Evolutionary conservation across 2,329 filamentous ascomycete genomes (phyloP), one percentile per base, ranked within the genome.

Genomic region (Diaporthe longicolla): DNA sequence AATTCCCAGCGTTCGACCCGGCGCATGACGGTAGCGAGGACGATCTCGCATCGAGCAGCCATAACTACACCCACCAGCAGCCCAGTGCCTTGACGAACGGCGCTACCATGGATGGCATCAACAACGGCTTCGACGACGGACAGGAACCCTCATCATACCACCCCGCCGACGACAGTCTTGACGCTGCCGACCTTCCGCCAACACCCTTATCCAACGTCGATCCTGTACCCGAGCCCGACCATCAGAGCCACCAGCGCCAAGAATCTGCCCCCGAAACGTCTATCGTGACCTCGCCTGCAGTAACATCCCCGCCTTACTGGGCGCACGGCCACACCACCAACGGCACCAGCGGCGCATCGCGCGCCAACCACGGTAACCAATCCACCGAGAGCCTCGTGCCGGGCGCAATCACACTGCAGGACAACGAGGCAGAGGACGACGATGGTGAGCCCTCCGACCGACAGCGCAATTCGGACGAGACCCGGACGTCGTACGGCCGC

Each of bases 341-440:
- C 37, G 72, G 80, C 71, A 85, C 85, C 75, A 79, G 54, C 69
- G 69, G 57, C 70, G 70, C 45, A 40, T 37, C 48, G 17, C 48
- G 68, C 80, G 58, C 83, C 86, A 43, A 81, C 78, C 66, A 77
- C 75, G 74, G 81, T 75, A 87, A 82, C 75, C 78, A 85, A 26
- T 90, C 89, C 10, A 81, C 78, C 69, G 84, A 88, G 54, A 89
- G 87, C 55, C 79, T 87, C 52, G 82, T 89, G n/a, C 84, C 85
- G 0, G 89, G 89, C 48, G 89, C 87, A 57, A 93, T 93, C 77
- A 90, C 87, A 10, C 83, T 93, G 74, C 89, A 87, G 76, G 91
- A 93, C 80, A 92, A 92, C 81, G 90, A 91, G 77, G 86, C 85
- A 45, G 86, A 84, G 74, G 86, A 87, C 58, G 81, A 84, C 66